Conservation (phyloP, 108 stramenopile species). For the Ochromonas danica region DNA sequence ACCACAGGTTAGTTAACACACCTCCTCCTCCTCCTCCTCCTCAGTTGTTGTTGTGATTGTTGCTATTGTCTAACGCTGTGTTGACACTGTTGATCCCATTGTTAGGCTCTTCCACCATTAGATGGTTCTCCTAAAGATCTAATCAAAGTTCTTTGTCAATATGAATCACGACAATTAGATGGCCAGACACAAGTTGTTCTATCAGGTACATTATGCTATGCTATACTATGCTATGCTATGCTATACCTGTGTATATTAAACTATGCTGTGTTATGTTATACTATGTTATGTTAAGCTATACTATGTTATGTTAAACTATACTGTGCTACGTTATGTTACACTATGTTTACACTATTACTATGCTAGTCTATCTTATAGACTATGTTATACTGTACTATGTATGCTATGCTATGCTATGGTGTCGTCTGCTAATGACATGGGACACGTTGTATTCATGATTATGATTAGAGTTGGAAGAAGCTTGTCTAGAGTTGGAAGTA, state of each 20-base stretch:
- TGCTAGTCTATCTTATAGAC: too few species aligned
- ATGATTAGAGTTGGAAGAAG: background rate
- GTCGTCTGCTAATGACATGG: background rate
- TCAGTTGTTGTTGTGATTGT: too few species aligned
- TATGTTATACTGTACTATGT: background rate
- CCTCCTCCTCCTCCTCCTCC: too few species aligned
- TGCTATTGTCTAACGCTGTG: too few species aligned
- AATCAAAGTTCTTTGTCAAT: background rate
- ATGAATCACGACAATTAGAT: background rate
- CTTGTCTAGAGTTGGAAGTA: background rate
- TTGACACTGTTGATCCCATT: too few species aligned
- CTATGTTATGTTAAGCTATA: too few species aligned
- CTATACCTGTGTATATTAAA: background rate
- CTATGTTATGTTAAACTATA: too few species aligned
- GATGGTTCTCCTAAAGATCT: background rate
- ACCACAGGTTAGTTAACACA: conserved; percentile 61
- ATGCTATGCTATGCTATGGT: background rate
- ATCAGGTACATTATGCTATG: background rate
- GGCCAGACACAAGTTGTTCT: background rate
- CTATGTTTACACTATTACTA: too few species aligned
- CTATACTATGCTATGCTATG: too few species aligned
- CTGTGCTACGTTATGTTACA: too few species aligned
- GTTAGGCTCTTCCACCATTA: background rate
- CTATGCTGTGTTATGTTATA: background rate
- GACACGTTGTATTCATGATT: too few species aligned